Conservation (phyloP, 768 basidiomycete species). For the Naganishia kalamii region DNA sequence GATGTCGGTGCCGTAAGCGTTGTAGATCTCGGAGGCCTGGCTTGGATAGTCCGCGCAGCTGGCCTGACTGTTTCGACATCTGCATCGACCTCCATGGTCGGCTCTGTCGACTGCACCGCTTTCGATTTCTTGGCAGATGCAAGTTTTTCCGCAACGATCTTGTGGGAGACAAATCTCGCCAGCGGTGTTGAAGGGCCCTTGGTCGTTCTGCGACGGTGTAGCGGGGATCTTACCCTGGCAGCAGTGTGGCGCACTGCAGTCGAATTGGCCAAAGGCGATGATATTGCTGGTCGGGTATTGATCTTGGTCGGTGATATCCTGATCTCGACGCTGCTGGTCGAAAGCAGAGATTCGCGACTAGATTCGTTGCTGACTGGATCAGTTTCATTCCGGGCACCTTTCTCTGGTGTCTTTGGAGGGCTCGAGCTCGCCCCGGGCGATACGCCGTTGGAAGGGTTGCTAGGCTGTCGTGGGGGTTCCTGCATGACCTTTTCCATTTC, state of each 20-base stretch:
- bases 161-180: slow-evolving; percentile 22
- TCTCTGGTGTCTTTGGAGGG: slow-evolving; percentile 4
- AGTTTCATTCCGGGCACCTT: not conserved
- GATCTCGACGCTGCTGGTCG: no score
- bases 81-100: not conserved
- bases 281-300: slow-evolving; percentile 6
- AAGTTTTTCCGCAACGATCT: slow-evolving; percentile 23
- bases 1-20: slow-evolving; percentile 11
- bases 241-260: not conserved
- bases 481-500: slow-evolving; percentile 35
- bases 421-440: no score
- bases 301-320: not conserved
- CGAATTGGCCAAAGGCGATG: slow-evolving; percentile 17
- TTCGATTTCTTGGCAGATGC: slow-evolving; percentile 19
- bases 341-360: not conserved
- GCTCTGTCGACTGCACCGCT: not conserved
- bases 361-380: not conserved
- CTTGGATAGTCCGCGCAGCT: not conserved
- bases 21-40: not conserved
- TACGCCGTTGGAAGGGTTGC: not conserved
- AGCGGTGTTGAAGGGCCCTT: slow-evolving; percentile 22
- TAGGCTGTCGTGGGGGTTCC: slow-evolving; percentile 10
- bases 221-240: not conserved
- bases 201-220: slow-evolving; percentile 4
- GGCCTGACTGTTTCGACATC: not conserved